phyloP scores from a whole-genome alignment of 805 yeast species.

The Teunomyces panamensis region DNA sequence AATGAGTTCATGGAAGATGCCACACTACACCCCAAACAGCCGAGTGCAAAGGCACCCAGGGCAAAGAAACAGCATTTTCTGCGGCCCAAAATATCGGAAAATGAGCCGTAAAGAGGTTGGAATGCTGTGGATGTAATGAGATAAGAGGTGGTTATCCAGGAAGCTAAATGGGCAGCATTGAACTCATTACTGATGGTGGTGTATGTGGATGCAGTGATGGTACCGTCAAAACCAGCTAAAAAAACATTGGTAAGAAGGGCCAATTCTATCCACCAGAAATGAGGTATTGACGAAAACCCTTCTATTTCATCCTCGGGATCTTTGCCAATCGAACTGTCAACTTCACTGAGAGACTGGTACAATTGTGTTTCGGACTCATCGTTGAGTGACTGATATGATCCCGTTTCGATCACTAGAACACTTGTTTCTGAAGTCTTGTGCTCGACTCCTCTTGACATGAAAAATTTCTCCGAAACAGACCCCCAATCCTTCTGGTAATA shows the following conservation, averaged over 20 bases:
- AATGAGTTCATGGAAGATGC: slow-evolving; percentile 24
- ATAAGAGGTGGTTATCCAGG: slow-evolving; percentile 44
- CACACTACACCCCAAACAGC: slow-evolving; percentile 36
- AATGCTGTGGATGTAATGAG: slow-evolving; percentile 39
- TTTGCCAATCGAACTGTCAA: background rate
- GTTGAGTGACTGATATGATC: background rate
- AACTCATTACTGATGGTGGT: slow-evolving; percentile 44
- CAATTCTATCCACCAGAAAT: slow-evolving; percentile 30
- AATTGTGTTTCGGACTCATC: background rate
- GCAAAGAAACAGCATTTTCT: slow-evolving; percentile 34
- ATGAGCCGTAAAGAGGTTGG: slow-evolving; percentile 41
- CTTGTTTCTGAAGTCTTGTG: background rate
- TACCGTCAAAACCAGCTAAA: slow-evolving; percentile 46
- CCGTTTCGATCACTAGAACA: background rate
- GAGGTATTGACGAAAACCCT: slow-evolving; percentile 14
- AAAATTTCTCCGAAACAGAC: background rate
- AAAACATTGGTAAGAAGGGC: slow-evolving; percentile 38
- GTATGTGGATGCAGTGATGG: slow-evolving; percentile 48
- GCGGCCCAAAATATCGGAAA: slow-evolving; percentile 38
- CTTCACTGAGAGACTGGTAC: background rate
- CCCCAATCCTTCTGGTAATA: background rate
- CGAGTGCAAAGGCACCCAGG: slow-evolving; percentile 27
- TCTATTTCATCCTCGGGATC: background rate
- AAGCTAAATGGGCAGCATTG: slow-evolving; percentile 31
- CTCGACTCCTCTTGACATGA: background rate